Evolutionary conservation across 345 rosid species (phyloP).

Genomic region (Lepidium africanum): DNA sequence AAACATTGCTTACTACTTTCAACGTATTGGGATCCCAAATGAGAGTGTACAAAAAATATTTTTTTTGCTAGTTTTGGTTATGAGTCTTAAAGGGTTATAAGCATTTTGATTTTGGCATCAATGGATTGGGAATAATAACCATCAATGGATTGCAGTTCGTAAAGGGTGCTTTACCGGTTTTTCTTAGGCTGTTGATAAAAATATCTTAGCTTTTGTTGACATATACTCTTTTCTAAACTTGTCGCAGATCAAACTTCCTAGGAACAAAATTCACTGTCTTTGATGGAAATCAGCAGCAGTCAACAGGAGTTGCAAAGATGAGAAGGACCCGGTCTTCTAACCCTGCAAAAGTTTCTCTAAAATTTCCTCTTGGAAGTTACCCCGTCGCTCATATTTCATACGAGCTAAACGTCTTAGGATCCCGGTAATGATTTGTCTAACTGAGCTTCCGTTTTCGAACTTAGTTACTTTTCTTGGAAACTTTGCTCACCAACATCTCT

Average conservation of each 20-base stretch:
- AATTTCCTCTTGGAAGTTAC: slow-evolving; percentile 57
- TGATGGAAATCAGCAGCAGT: slow-evolving; percentile 59
- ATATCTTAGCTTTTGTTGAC: not conserved
- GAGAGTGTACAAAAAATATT: no score
- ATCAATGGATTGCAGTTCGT: not conserved
- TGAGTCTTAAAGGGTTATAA: not conserved
- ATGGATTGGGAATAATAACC: not conserved
- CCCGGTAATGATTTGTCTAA: slow-evolving; percentile 43
- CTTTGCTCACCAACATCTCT: not conserved
- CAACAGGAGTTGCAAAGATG: slow-evolving; percentile 41
- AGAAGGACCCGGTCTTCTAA: slow-evolving; percentile 47
- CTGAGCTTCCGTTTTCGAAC: not conserved
- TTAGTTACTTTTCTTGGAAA: not conserved
- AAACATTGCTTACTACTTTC: not conserved
- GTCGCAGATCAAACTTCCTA: slow-evolving; percentile 72
- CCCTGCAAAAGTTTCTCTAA: slow-evolving; percentile 46
- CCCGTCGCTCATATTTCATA: slow-evolving; percentile 67
- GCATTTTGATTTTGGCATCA: not conserved
- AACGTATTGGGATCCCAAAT: not conserved
- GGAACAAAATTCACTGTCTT: slow-evolving; percentile 83
- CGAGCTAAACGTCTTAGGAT: slow-evolving; percentile 79
- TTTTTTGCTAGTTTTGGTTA: not conserved
- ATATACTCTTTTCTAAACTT: slow-evolving; percentile 13
- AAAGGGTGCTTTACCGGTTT: not conserved
- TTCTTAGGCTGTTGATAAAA: not conserved